Base-by-base conservation (phyloP, 148 eudicot species). In the Persicaria tinctoria region DNA sequence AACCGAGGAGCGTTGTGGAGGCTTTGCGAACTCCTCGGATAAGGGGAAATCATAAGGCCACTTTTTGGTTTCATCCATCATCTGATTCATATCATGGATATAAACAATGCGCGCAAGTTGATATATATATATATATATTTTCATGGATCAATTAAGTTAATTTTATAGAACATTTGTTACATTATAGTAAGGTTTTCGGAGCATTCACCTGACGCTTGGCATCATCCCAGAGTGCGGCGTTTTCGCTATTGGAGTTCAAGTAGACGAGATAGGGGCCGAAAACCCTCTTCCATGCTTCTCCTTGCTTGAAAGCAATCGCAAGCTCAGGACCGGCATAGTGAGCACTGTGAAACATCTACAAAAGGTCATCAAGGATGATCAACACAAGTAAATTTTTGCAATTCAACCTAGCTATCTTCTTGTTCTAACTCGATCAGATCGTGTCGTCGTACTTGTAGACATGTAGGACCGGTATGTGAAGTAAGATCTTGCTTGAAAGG, bases 271-370 rank as follows among this genome's bases (percentile, higher is more conserved):
- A 92, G 14, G 97, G 98, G 73, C 98, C 98, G 62, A 87, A 93
- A 3, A 91, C 95, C 84, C 89, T 93, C 77, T 84, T 93, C 98
- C 98, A 93, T 10, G 89, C 80, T 66, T 93, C 96, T 41, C 96
- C 89, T 13, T 86, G 54, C 6, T 70, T 4, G 72, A 92, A 89
- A 27, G 44, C 44, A 70, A 87, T 75, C 49, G 62, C 64, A 75
- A 86, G 8, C 2, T 75, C 76, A 9, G 12, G 45, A 50, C 97
- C 97, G 38, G 87, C 87, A 76, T 87, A 92, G 82, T 92, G 97
- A 20, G 84, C 80, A 70, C 97, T 92, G 45, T 87, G 89, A 81
- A 92, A 89, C 93, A 92, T 86, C 97, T 92, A 82, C 54, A 11
- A 73, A 16, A 18, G 0, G 14, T 18, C 27, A 62, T 62, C 27